Base-by-base conservation (phyloP, 2,329 filamentous ascomycete genomes). In the Cladosporium sp. region DNA sequence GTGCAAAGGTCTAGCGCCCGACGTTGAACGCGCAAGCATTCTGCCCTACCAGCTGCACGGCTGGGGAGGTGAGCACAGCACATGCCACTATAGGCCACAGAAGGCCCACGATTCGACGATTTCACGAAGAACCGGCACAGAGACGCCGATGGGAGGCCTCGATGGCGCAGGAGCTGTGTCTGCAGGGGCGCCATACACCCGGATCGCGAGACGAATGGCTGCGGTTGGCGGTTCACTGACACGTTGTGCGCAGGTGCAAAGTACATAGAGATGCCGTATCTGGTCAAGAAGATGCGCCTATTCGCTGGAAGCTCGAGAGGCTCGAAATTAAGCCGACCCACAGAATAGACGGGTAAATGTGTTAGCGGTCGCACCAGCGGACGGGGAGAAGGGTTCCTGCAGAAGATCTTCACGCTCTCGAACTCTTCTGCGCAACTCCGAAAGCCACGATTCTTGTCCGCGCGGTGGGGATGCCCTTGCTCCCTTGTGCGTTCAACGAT, bases 1-100 rank as follows among this genome's bases (percentile, higher is more conserved):
- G 60, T 40, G 60, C 60, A 23, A 29, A 21, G 18, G 50, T 46
- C 50, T 63, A 63, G 50, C 49, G 61, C 50, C 26, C 61, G 26
- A 14, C 33, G 35, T 46, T 63, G 35, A 31, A 55, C 61, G 61
- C 61, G 61, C 50, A 63, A 63, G 61, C 61, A 55, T 55, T 56
- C 50, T 63, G 61, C 61, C 61, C 61, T 63, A 63, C 50, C 50
- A 31, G 21, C 61, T 63, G 61, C 61, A 63, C 61, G 61, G 61
- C 35, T 31, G 61, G 50, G 61, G 61, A 55, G 61, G 33, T 55
- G 61, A 28, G 50, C 49, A 63, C 50, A 40, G 44, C 44, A 37
- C 44, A 62, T 12, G 29, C 49, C 18, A 35, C 21, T 3, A 28
- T 21, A 57, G 55, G 21, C 61, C 61, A 50, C 26, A 44, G 35